These are phyloP conservation scores for Sistotremastrum suecicum DNA, from an alignment of 768 basidiomycete genomes.

Conservation along the genomic window DNA sequence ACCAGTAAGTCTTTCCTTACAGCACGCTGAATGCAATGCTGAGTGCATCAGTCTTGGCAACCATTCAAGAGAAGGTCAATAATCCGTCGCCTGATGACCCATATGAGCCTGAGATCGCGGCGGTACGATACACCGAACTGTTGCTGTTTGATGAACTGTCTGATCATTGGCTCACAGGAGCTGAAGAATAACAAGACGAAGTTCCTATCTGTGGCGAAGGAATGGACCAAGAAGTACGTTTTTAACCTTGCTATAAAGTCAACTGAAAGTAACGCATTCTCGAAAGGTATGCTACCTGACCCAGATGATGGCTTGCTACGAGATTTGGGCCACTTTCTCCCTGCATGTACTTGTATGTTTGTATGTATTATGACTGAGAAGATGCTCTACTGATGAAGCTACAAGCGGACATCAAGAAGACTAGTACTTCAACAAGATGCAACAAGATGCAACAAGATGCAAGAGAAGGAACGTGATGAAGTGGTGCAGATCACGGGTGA, in stretches of 20 bases:
- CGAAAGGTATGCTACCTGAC: slow-evolving; percentile 9
- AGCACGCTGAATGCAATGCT: slow-evolving; percentile 1
- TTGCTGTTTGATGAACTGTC: background rate
- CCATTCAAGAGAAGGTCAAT: slow-evolving; percentile 75
- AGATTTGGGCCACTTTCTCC: no score
- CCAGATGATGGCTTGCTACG: slow-evolving; percentile 1
- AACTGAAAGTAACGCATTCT: slow-evolving; percentile 8
- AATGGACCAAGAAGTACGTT: slow-evolving; percentile 70
- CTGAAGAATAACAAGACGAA: slow-evolving; percentile 65
- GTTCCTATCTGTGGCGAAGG: slow-evolving; percentile 66
- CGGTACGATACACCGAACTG: slow-evolving; percentile 28
- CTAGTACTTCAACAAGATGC: no score
- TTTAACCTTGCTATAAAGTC: background rate
- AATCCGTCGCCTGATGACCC: slow-evolving; percentile 83
- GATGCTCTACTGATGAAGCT: background rate
- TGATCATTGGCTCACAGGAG: slow-evolving; percentile 26
- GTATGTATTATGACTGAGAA: background rate
- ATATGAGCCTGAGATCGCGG: slow-evolving; percentile 78
- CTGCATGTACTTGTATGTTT: no score
- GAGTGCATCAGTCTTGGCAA: slow-evolving; percentile 41
- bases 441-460: no score
- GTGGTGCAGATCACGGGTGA: no score
- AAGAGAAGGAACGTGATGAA: no score
- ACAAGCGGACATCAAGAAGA: background rate
- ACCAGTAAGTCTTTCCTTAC: slow-evolving; percentile 32